phyloP scores from a whole-genome alignment of 495 filamentous ascomycete genomes.

The Margaritispora aquatica region DNA sequence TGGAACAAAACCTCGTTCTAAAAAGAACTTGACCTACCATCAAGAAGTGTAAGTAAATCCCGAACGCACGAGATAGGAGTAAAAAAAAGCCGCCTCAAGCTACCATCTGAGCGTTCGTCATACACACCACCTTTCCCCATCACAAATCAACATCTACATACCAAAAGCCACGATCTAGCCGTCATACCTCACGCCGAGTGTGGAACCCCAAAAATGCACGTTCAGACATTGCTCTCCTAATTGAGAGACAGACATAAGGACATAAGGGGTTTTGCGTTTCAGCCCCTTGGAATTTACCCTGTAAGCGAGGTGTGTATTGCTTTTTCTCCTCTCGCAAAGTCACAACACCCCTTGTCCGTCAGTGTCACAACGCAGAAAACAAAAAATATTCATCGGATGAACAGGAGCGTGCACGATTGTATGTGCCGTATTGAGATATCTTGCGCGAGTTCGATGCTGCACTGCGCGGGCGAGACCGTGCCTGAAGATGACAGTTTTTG shows the following conservation, averaged over 20 bases:
- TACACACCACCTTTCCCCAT: neutral
- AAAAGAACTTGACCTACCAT: too few species aligned
- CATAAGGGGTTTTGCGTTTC: neutral
- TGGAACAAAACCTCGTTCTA: too few species aligned
- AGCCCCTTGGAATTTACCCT: neutral
- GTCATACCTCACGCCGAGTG: neutral
- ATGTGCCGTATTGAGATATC: neutral
- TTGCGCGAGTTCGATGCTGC: neutral
- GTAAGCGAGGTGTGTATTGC: neutral
- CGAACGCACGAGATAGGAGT: too few species aligned
- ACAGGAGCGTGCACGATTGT: neutral
- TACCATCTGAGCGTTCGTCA: too few species aligned
- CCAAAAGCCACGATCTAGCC: neutral
- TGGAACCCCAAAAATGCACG: neutral
- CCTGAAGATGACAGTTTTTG: neutral
- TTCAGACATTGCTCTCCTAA: neutral
- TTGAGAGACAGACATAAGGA: neutral
- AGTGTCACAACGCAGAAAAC: too few species aligned
- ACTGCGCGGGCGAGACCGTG: neutral
- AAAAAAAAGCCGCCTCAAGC: too few species aligned
- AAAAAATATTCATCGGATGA: neutral
- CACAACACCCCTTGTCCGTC: too few species aligned
- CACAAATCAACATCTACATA: neutral
- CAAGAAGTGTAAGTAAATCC: too few species aligned
- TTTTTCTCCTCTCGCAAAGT: neutral